Evolutionary conservation across 1,284 basidiomycete genomes (phyloP).

Genomic region (Cystobasidium pallidum): DNA sequence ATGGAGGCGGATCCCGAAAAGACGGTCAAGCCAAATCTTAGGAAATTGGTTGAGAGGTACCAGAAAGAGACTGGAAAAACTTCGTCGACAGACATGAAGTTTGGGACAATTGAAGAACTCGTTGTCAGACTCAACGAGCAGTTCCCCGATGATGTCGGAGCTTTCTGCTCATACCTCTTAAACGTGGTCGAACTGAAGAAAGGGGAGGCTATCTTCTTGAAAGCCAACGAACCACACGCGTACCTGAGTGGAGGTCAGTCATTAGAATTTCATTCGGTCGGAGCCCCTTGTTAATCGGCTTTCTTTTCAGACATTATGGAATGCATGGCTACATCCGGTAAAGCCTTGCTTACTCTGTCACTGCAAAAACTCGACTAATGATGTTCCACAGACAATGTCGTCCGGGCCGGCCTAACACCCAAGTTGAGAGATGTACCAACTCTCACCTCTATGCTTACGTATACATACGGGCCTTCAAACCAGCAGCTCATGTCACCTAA

Average conservation of each 20-base stretch:
- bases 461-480: conserved; percentile 69
- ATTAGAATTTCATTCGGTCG: neutral
- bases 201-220: conserved; percentile 91
- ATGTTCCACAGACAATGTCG: conserved; percentile 77
- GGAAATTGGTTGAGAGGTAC: conserved; percentile 68
- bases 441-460: conserved; percentile 85
- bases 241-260: conserved; percentile 83
- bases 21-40: conserved; percentile 64
- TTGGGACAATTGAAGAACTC: conserved; percentile 64
- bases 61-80: conserved; percentile 57
- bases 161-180: conserved; percentile 88
- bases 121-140: conserved; percentile 74
- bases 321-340: conserved; percentile 49
- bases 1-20: conserved; percentile 70
- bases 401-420: conserved; percentile 95
- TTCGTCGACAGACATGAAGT: conserved; percentile 57
- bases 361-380: neutral
- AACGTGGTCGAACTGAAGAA: conserved; percentile 79
- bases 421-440: conserved; percentile 93
- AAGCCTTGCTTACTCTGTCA: conserved; percentile 11
- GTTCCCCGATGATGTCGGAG: conserved; percentile 90
- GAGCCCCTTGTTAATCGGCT: neutral
- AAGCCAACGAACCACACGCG: conserved; percentile 95
- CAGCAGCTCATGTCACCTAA: conserved; percentile 65
- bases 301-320: conserved; percentile 80